Evolutionary conservation across 768 basidiomycete genomes (phyloP).

Genomic region (Lactarius hengduanensis): DNA sequence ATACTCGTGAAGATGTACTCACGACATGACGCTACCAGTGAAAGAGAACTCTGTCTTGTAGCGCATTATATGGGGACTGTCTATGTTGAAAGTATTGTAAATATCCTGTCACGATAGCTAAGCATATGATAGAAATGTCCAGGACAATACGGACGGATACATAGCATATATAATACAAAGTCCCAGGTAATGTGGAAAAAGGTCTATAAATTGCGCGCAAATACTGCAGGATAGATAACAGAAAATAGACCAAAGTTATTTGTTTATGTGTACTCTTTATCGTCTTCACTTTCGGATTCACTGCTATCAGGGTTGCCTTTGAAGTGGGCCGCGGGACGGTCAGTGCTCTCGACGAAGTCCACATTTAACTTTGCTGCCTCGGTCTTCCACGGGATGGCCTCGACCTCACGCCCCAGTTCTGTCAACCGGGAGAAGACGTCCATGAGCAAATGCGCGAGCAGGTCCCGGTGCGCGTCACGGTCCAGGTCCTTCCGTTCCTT

Average conservation of each 20-base stretch:
- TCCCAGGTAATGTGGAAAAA: neutral
- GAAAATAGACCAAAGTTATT: neutral
- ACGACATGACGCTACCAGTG: neutral
- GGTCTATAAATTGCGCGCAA: neutral
- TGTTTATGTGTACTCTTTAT: conserved; percentile 12
- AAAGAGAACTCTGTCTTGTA: neutral
- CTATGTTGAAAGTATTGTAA: neutral
- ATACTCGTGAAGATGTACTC: neutral
- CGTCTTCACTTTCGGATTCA: conserved; percentile 6
- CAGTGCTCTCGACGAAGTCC: conserved; percentile 18
- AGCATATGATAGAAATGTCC: neutral
- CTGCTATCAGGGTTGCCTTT: neutral
- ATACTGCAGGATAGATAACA: neutral
- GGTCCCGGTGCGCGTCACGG: neutral
- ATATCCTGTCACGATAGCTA: neutral
- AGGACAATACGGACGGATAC: neutral
- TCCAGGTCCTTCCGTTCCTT: conserved; percentile 14
- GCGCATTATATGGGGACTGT: neutral
- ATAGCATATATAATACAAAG: neutral
- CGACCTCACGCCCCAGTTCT: conserved; percentile 18
- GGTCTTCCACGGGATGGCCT: conserved; percentile 24
- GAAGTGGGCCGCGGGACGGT: neutral
- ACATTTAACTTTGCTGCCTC: conserved; percentile 23
- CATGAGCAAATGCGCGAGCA: conserved; percentile 21
- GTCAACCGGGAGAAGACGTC: conserved; percentile 20